Conservation (phyloP, 2,329 filamentous ascomycete genomes). For the Diaporthe batatas region DNA sequence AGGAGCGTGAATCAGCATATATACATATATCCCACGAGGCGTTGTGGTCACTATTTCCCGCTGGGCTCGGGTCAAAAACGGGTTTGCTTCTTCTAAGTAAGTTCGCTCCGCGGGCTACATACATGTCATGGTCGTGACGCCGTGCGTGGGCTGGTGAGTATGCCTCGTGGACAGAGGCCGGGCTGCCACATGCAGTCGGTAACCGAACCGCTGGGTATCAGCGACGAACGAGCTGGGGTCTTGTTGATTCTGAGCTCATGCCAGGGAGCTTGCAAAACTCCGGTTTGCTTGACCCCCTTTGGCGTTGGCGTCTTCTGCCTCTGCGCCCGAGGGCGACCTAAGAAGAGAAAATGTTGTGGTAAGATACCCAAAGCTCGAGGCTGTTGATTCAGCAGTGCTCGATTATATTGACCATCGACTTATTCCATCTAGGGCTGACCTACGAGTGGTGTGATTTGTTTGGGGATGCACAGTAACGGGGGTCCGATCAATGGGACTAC, state of each 20-base stretch:
- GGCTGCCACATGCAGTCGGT: neutral
- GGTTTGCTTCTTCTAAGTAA: no score
- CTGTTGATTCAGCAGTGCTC: neutral
- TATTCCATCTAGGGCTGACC: no score
- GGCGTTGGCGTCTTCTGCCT: neutral
- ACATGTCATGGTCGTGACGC: neutral
- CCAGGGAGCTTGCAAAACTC: neutral
- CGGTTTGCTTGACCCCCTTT: neutral
- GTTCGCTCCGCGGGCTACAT: no score
- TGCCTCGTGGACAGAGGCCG: neutral
- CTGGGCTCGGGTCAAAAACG: neutral
- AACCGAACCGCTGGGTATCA: constrained; percentile 1
- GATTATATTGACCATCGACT: neutral
- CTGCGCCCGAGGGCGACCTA: neutral
- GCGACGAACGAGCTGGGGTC: neutral
- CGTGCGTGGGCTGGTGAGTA: neutral
- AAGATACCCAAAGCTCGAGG: neutral
- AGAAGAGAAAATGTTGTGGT: neutral
- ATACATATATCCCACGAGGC: neutral
- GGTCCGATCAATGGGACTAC: neutral
- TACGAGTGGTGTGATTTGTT: neutral
- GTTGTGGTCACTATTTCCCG: neutral
- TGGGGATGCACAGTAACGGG: neutral
- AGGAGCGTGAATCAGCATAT: constrained; percentile 1
- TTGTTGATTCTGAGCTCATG: neutral